Percentiles rank a stretch among this genome's conserved stretches.
Conservation (phyloP, 2,329 filamentous ascomycete genomes). For the Pseudophaeomoniella oleicola region DNA sequence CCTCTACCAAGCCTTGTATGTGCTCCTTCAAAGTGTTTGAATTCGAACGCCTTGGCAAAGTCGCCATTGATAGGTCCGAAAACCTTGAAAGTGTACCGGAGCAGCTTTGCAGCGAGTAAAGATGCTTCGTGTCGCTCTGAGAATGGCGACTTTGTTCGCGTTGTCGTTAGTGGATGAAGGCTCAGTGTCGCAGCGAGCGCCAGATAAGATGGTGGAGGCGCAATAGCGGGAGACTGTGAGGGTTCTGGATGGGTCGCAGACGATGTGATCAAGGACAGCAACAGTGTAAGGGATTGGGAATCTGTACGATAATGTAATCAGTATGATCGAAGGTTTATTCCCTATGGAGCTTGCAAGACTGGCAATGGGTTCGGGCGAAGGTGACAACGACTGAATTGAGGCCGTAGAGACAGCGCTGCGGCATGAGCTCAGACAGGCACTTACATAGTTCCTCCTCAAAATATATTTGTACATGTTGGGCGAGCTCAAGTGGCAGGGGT, state of each 20-base stretch:
- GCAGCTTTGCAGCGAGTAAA: constrained; percentile 52
- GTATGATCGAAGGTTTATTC: no score
- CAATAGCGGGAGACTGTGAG: constrained; percentile 24
- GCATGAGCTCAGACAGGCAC: no score
- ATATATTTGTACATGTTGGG: constrained; percentile 54
- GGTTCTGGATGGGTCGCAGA: constrained; percentile 15
- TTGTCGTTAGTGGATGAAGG: constrained; percentile 70
- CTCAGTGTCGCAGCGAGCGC: constrained; percentile 66
- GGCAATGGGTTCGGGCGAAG: no score
- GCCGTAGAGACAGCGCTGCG: no score
- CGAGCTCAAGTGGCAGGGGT: constrained; percentile 22
- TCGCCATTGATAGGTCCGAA: constrained; percentile 58
- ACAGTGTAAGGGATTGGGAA: constrained; percentile 44
- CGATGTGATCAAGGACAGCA: constrained; percentile 44
- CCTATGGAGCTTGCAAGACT: no score
- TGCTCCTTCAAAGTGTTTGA: constrained; percentile 29
- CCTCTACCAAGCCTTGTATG: constrained; percentile 4
- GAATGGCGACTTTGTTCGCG: constrained; percentile 43
- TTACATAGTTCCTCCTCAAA: constrained; percentile 61
- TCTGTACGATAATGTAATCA: no score
- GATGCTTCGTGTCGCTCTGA: constrained; percentile 48
- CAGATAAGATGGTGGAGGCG: constrained; percentile 57
- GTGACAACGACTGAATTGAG: no score
- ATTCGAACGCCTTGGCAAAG: constrained; percentile 58
- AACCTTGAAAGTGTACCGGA: constrained; percentile 50